Conservation (phyloP, 768 basidiomycete genomes). For the Tulasnella sp. region DNA sequence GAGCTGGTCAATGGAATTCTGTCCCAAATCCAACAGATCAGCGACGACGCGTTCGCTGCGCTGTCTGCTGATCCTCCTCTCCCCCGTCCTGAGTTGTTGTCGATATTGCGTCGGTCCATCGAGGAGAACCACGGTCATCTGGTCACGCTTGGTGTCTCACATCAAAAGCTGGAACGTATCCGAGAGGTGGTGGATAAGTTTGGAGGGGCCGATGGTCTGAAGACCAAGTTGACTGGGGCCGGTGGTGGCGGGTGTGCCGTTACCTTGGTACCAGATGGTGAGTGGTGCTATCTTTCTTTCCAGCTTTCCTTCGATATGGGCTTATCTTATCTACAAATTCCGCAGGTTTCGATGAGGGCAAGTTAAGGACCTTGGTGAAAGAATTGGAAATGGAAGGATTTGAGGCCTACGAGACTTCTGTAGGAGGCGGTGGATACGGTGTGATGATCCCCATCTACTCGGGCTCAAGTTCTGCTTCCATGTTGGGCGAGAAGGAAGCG, state of each 20-base stretch:
- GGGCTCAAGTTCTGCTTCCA: no score
- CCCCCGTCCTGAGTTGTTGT: constrained; percentile 51
- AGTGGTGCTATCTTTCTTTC: constrained; percentile 23
- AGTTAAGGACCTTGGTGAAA: constrained; percentile 32
- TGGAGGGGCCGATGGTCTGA: constrained; percentile 39
- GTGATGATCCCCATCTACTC: constrained; percentile 27
- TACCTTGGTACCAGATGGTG: constrained; percentile 88
- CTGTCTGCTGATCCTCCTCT: constrained; percentile 59
- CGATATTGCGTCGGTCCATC: constrained; percentile 66
- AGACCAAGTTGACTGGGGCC: constrained; percentile 94
- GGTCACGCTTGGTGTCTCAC: constrained; percentile 78
- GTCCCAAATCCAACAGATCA: constrained; percentile 70
- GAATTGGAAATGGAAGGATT: constrained; percentile 54
- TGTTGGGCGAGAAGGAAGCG: no score
- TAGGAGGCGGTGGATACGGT: constrained; percentile 89
- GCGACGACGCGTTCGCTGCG: constrained; percentile 64
- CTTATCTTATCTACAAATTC: no score
- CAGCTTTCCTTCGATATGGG: neutral
- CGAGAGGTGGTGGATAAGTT: constrained; percentile 55
- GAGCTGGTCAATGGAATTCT: constrained; percentile 68
- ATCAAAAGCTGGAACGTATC: constrained; percentile 76
- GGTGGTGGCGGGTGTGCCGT: constrained; percentile 98
- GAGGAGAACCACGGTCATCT: constrained; percentile 83
- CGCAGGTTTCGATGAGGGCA: constrained; percentile 1
- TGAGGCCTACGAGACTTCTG: constrained; percentile 78